A percentile compares a stretch with the other conserved stretches of the same genome.
Evolutionary conservation across 257 asterid genomes (phyloP).

Genomic region (Solanum chmielewskii): DNA sequence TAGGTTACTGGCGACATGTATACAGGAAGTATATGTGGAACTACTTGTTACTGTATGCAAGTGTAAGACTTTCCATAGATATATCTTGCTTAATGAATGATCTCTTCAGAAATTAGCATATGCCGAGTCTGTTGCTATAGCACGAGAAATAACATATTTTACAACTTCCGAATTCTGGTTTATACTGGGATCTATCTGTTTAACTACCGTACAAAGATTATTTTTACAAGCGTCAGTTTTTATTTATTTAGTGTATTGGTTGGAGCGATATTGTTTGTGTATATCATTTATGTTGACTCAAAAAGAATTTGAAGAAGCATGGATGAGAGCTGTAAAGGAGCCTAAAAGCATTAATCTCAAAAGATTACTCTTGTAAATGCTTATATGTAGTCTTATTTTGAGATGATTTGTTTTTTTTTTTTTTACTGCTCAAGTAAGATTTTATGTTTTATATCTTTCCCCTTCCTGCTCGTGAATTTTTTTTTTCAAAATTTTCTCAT

Average conservation of each 20-base stretch:
- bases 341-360: neutral
- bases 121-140: neutral
- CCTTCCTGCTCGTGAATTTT: neutral
- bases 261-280: neutral
- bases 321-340: neutral
- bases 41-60: neutral
- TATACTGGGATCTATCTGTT: neutral
- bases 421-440: neutral
- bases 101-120: neutral
- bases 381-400: neutral
- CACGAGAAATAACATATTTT: neutral
- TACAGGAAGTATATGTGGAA: neutral
- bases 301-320: neutral
- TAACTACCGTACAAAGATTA: neutral
- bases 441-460: neutral
- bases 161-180: neutral
- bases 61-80: neutral
- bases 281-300: neutral
- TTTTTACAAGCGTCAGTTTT: neutral
- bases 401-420: neutral
- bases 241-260: neutral
- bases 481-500: neutral
- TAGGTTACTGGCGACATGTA: neutral
- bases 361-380: neutral
- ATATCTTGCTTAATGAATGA: neutral